Percentiles rank a stretch among this genome's conserved stretches.
These are phyloP conservation scores for Nicotiana attenuata DNA, from an alignment of 257 asterid genomes.

Conservation along the genomic window DNA sequence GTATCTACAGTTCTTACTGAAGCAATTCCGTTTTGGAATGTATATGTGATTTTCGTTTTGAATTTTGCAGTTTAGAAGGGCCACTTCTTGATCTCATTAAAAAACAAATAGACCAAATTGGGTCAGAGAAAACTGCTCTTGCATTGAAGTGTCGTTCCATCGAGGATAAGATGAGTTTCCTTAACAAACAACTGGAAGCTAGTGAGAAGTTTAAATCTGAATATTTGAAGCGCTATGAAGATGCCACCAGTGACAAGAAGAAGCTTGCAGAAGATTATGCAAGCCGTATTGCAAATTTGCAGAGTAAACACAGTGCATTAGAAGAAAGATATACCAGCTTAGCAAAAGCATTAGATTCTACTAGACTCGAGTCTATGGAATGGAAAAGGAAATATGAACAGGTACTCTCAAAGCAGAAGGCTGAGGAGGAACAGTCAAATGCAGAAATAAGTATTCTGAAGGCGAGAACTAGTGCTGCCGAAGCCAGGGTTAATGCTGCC, in stretches of 20 bases:
- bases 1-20: constrained; percentile 17
- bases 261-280: constrained; percentile 70
- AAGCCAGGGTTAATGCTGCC: constrained; percentile 95
- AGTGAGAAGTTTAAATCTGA: constrained; percentile 85
- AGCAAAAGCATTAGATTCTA: constrained; percentile 56
- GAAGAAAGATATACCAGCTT: constrained; percentile 80
- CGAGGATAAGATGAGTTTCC: constrained; percentile 68
- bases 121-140: constrained; percentile 75
- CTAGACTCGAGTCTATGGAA: constrained; percentile 62
- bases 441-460: constrained; percentile 73
- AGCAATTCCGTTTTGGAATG: not conserved
- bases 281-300: constrained; percentile 73
- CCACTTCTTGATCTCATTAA: constrained; percentile 75
- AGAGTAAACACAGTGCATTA: constrained; percentile 59
- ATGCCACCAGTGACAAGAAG: constrained; percentile 75
- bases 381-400: constrained; percentile 89
- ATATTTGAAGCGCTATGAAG: constrained; percentile 86
- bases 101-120: constrained; percentile 76
- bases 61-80: constrained; percentile 81
- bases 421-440: constrained; percentile 66
- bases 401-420: constrained; percentile 57
- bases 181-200: constrained; percentile 86
- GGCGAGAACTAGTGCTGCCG: constrained; percentile 89
- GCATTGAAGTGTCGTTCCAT: constrained; percentile 76
- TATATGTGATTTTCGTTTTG: constrained; percentile 5